Conservation (phyloP, 768 basidiomycete species). For the Candolleomyces eurysporus region DNA sequence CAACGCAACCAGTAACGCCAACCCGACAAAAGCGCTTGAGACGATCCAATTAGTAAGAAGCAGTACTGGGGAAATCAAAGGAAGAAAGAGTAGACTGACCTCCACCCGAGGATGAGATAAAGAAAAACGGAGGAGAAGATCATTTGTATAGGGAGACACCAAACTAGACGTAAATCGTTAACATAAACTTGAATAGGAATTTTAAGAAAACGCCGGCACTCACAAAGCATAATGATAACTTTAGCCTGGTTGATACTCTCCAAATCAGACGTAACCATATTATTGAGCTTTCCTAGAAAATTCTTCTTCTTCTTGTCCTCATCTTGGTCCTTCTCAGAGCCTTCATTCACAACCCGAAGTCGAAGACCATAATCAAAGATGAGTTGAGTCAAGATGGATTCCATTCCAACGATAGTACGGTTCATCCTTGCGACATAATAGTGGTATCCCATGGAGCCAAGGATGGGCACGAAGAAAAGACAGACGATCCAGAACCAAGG, state of each 20-base stretch:
- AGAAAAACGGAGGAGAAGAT: constrained; percentile 40
- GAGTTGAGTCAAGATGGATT: constrained; percentile 41
- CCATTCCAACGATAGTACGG: constrained; percentile 42
- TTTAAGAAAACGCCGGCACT: no score
- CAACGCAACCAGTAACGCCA: constrained; percentile 3
- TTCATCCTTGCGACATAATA: constrained; percentile 42
- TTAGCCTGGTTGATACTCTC: constrained; percentile 29
- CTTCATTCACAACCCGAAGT: constrained; percentile 54
- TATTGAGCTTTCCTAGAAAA: constrained; percentile 71
- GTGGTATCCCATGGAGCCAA: constrained; percentile 20
- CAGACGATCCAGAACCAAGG: constrained; percentile 17
- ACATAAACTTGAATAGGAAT: no score
- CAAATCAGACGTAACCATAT: constrained; percentile 63
- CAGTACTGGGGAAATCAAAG: not conserved
- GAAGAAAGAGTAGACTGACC: constrained; percentile 21
- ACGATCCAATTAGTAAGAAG: not conserved
- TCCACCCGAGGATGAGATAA: constrained; percentile 46
- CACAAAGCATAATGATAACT: constrained; percentile 12
- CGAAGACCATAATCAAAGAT: constrained; percentile 47
- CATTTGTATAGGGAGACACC: constrained; percentile 44
- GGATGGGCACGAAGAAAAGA: constrained; percentile 9
- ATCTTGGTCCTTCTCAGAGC: constrained; percentile 8
- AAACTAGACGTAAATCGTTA: constrained; percentile 14
- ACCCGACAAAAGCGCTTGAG: constrained; percentile 6
- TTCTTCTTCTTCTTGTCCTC: constrained; percentile 25